Evolutionary conservation across 2,329 filamentous ascomycete species (phyloP).

Genomic region (Paracamarosporium sp.): DNA sequence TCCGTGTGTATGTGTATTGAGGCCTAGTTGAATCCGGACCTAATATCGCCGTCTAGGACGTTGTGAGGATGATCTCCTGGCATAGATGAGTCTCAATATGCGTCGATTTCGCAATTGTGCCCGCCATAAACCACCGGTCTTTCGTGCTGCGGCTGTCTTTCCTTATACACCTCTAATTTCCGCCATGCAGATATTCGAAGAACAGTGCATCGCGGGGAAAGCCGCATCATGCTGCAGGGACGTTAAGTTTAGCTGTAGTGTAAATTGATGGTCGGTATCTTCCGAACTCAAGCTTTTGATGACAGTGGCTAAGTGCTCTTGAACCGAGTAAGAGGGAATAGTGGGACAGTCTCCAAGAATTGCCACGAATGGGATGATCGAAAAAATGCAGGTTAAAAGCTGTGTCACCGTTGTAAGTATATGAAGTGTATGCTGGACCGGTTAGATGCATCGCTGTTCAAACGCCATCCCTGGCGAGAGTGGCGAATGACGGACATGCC

Average conservation of each 20-base stretch:
- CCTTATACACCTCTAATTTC: neutral
- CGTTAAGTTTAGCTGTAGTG: neutral
- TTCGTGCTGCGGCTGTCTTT: neutral
- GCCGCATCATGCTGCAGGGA: neutral
- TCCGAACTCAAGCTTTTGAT: neutral
- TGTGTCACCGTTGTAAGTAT: neutral
- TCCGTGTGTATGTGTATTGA: neutral
- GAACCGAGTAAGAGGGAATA: neutral
- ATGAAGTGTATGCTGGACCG: neutral
- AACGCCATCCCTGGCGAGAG: neutral
- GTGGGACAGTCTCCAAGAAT: neutral
- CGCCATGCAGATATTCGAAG: neutral
- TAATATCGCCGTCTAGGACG: neutral
- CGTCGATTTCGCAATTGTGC: neutral
- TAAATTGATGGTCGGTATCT: neutral
- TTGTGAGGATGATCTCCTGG: neutral
- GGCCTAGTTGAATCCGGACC: neutral
- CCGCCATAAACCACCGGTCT: neutral
- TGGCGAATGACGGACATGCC: neutral
- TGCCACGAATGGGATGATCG: constrained; percentile 2
- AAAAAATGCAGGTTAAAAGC: neutral
- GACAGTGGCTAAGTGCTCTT: neutral
- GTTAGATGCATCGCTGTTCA: neutral
- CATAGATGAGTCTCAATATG: constrained; percentile 4
- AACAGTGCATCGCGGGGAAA: neutral